Percentiles rank a stretch among this genome's conserved stretches.
Conservation (phyloP, 352 stramenopile species). For the Nothophytophthora sp. region DNA sequence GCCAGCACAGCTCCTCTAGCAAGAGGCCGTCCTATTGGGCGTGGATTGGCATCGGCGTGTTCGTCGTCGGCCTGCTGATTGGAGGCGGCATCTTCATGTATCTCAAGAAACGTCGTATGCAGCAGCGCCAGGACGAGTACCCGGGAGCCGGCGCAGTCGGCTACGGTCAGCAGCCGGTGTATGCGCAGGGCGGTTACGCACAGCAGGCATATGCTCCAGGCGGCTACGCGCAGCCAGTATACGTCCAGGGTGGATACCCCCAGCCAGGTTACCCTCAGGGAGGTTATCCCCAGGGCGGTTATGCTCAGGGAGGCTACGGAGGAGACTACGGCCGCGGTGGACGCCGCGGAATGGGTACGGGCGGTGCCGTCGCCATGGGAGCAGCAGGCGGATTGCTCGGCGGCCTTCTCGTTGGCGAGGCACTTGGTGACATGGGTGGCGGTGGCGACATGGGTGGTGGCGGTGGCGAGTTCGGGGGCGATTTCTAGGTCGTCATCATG, state of each 20-base stretch:
- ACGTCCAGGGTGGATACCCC: constrained; percentile 35
- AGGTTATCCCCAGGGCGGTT: constrained; percentile 26
- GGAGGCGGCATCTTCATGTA: constrained; percentile 28
- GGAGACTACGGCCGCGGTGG: constrained; percentile 25
- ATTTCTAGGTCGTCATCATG: constrained; percentile 30
- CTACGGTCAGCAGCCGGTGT: constrained; percentile 31
- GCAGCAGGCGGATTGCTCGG: constrained; percentile 39
- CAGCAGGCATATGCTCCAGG: constrained; percentile 35
- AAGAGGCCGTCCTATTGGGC: constrained; percentile 27
- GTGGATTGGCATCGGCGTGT: constrained; percentile 32
- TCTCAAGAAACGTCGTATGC: constrained; percentile 40
- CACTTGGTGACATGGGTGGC: constrained; percentile 35
- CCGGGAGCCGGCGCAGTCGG: constrained; percentile 1
- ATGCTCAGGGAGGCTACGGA: constrained; percentile 15
- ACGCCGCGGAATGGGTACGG: constrained; percentile 39
- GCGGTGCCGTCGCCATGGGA: constrained; percentile 33
- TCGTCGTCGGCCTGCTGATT: constrained; percentile 34
- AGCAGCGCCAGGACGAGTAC: constrained; percentile 19
- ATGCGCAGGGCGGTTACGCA: constrained; percentile 29
- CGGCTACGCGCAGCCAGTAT: constrained; percentile 40
- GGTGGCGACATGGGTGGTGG: constrained; percentile 11
- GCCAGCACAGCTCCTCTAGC: constrained; percentile 23
- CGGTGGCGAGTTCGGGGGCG: constrained; percentile 31
- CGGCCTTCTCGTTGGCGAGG: constrained; percentile 38
- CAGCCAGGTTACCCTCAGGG: constrained; percentile 32